A percentile compares a stretch with the other conserved stretches of the same genome.
These are phyloP conservation scores for Salix arbutifolia DNA, from an alignment of 345 rosid genomes.

Conservation along the genomic window DNA sequence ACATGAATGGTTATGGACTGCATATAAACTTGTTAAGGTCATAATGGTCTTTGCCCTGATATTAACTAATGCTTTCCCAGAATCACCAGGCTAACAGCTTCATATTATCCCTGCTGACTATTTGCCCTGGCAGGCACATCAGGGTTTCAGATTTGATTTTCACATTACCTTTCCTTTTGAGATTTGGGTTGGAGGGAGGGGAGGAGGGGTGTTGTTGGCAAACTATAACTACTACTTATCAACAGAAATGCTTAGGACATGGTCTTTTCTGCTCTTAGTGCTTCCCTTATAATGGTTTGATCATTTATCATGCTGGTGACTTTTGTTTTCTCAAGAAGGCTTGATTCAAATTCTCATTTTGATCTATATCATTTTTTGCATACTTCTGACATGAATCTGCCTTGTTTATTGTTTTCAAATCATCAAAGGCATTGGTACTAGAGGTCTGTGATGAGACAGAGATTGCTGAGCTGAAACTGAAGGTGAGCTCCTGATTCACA, in stretches of 20 bases:
- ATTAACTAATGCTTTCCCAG: neutral
- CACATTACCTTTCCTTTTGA: neutral
- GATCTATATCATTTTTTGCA: neutral
- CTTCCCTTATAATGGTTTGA: neutral
- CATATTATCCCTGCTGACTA: neutral
- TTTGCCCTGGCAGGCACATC: neutral
- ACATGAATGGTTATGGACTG: neutral
- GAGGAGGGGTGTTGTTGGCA: neutral
- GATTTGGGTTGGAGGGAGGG: neutral
- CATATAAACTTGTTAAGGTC: neutral
- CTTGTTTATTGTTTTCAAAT: constrained; percentile 11
- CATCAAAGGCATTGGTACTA: constrained; percentile 56
- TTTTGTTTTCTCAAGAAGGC: neutral
- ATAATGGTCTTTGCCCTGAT: neutral
- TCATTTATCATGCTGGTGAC: neutral
- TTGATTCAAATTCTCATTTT: neutral
- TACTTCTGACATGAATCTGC: constrained; percentile 11
- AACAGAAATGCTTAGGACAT: neutral
- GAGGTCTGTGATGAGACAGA: constrained; percentile 97
- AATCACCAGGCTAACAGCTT: neutral
- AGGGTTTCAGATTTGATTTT: neutral
- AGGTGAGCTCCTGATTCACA: constrained; percentile 46
- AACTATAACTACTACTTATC: neutral
- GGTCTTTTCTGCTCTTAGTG: neutral
- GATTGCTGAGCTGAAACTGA: constrained; percentile 80